Evolutionary conservation across 495 filamentous ascomycete species (phyloP).

Genomic region (Achaetomiella virescens): DNA sequence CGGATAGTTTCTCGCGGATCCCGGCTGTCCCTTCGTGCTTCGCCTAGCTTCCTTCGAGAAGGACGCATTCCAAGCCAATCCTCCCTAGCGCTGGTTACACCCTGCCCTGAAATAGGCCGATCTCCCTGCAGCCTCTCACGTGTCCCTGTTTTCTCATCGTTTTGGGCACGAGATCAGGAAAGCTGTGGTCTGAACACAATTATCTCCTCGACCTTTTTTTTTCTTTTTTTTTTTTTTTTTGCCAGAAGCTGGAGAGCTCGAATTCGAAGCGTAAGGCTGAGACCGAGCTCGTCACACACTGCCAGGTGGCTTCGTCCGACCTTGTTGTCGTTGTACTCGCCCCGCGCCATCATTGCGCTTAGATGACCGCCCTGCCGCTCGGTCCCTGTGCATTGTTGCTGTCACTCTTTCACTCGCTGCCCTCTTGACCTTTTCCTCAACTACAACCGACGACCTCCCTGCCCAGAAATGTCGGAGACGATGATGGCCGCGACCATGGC

Average conservation of each 20-base stretch:
- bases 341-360: conserved; percentile 5
- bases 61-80: background rate
- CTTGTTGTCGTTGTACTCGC: background rate
- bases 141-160: background rate
- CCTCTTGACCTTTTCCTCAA: background rate
- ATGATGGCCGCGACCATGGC: conserved; percentile 24
- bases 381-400: conserved; percentile 6
- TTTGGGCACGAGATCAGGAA: conserved; percentile 1
- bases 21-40: too few species aligned
- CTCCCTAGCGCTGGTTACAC: background rate
- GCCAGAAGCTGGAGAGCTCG: background rate
- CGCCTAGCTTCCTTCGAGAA: conserved; percentile 1
- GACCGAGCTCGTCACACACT: background rate
- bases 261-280: background rate
- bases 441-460: background rate
- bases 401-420: background rate
- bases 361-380: conserved; percentile 5
- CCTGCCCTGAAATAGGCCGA: background rate
- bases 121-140: conserved; percentile 4
- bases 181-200: background rate
- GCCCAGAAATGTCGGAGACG: background rate
- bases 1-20: background rate
- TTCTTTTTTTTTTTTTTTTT: too few species aligned
- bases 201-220: background rate
- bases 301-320: background rate